Evolutionary conservation across 352 stramenopile species (phyloP).

Genomic region (Pythium insidiosum): DNA sequence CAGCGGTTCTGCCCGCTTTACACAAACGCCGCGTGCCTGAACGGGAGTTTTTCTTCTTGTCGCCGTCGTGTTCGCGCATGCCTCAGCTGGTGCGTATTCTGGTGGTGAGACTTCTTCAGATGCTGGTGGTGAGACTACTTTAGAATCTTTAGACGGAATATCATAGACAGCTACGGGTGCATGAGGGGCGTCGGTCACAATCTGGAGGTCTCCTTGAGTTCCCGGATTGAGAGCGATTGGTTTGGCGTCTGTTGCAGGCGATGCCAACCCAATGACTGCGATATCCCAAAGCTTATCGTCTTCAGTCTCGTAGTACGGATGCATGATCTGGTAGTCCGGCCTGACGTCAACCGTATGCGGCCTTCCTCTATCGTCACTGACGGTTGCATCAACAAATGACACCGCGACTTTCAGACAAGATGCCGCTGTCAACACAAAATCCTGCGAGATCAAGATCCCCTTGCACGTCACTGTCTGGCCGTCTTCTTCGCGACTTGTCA

Average conservation of each 20-base stretch:
- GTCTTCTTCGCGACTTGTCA: slow-evolving; percentile 1
- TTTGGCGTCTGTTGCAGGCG: slow-evolving; percentile 1
- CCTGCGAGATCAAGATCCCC: slow-evolving; percentile 12
- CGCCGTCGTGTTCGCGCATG: no score
- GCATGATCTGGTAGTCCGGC: slow-evolving; percentile 6
- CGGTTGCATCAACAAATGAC: background rate
- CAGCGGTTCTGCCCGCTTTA: no score
- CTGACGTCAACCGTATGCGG: no score
- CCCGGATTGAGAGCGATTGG: slow-evolving; percentile 7
- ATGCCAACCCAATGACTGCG: slow-evolving; percentile 4
- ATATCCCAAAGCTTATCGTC: slow-evolving; percentile 8
- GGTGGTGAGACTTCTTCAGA: no score
- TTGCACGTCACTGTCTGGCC: background rate
- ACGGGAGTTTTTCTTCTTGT: no score
- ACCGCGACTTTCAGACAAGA: slow-evolving; percentile 7
- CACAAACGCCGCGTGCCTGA: no score
- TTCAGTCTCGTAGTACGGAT: slow-evolving; percentile 5
- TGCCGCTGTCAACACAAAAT: slow-evolving; percentile 18
- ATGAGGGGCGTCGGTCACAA: slow-evolving; percentile 1
- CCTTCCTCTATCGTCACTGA: background rate
- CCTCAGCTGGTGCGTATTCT: no score
- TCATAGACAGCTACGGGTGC: no score
- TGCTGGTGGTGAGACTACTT: no score
- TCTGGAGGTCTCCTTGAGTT: slow-evolving; percentile 6
- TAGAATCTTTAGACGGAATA: no score